Conservation (phyloP, 129 eudicot species). For the Arctium lappa region DNA sequence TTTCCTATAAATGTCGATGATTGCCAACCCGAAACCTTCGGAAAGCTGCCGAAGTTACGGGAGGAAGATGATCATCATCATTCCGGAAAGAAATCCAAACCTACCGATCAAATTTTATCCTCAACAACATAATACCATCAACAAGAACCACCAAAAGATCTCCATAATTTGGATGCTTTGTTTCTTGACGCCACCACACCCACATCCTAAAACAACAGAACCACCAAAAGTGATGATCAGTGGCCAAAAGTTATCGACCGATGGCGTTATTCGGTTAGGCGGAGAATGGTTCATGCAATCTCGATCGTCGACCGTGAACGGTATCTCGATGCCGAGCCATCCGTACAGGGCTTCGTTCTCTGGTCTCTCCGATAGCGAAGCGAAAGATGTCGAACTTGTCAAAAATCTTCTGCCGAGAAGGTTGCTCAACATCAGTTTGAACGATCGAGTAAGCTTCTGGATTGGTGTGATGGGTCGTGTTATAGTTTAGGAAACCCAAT, state of each 20-base stretch:
- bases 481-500: conserved; percentile 27
- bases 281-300: conserved; percentile 53
- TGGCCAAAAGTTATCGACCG: conserved; percentile 39
- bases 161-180: conserved; percentile 23
- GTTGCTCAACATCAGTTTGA: background rate
- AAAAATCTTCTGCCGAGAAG: conserved; percentile 45
- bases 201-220: conserved; percentile 3
- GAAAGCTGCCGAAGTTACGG: conserved; percentile 12
- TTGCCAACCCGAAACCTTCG: background rate
- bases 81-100: background rate
- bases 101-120: background rate
- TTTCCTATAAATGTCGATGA: conserved; percentile 3
- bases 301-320: conserved; percentile 6
- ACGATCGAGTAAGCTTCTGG: conserved; percentile 43
- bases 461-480: conserved; percentile 27
- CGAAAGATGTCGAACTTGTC: conserved; percentile 43
- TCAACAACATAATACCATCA: background rate
- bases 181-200: conserved; percentile 12
- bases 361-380: conserved; percentile 35
- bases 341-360: conserved; percentile 28
- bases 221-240: background rate
- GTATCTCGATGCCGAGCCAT: conserved; percentile 28
- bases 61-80: conserved; percentile 17
- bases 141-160: conserved; percentile 20
- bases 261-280: background rate